Base-by-base conservation (phyloP, 371 early-diverging fungal species). In the Apophysomyces elegans region DNA sequence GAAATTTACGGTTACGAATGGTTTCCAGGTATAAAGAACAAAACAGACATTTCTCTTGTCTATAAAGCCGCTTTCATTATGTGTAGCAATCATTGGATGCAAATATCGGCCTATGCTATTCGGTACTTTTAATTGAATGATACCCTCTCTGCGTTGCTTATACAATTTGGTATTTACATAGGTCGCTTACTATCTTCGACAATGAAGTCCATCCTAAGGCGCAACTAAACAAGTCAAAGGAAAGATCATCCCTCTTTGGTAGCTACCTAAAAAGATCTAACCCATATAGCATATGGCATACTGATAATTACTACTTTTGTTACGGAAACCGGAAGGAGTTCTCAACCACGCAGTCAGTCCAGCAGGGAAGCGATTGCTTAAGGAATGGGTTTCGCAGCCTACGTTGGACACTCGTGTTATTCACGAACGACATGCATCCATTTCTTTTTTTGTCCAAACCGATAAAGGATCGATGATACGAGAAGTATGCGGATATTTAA, bases 241-340 rank as follows among this genome's bases (percentile, higher is more conserved):
- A 91, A 67, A 86, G 88, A 8, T 68, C 89, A 0, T 91, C 92
- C 0, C 64, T 91, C 4, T 90, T 85, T 71, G 90, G 91, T 89
- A 79, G 26, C 68, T 65, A 6, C 38, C 0, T 12, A 36, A 41
- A 41, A 11, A 0, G 41, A 11, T 41, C 1, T 26, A 26, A 26
- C 1, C 2, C 6, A 32, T 50, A 21, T n/a, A 59, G 46, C 12
- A 8, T 14, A 32, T 32, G 1, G 2, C 37, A 5, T 12, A 18
- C 36, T 16, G 37, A 26, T 16, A 37, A 41, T 6, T 14, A 56
- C 38, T 21, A 7, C 12, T 62, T n/a, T 3, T 39, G n/a, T 44
- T 45, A 9, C 16, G 12, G 36, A 46, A 16, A 59, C 59, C 38
- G n/a, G 2, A 11, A 90, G 92, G 90, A 5, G 71, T 91, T 1